These are phyloP conservation scores for Ilex aquifolium DNA, from an alignment of 257 asterid genomes.

Conservation along the genomic window DNA sequence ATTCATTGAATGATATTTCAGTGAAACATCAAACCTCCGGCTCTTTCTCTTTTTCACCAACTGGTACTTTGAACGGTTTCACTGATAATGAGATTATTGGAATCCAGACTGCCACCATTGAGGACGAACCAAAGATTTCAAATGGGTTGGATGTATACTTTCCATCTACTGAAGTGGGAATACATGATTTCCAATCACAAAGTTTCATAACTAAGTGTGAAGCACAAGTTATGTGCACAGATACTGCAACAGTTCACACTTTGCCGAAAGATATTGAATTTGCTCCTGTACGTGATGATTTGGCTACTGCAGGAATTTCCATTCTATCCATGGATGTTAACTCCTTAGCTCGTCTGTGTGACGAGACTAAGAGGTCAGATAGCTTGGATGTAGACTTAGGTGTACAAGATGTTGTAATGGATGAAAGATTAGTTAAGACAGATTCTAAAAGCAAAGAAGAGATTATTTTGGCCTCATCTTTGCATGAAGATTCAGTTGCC, in stretches of 20 bases:
- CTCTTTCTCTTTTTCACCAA: constrained; percentile 18
- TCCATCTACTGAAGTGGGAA: constrained; percentile 25
- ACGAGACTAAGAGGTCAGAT: constrained; percentile 23
- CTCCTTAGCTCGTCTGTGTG: constrained; percentile 14
- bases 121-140: constrained; percentile 13
- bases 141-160: constrained; percentile 23
- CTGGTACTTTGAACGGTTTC: constrained; percentile 13
- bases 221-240: constrained; percentile 13
- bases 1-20: constrained; percentile 16
- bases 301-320: constrained; percentile 23
- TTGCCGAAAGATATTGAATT: constrained; percentile 5
- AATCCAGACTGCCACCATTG: constrained; percentile 13
- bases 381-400: constrained; percentile 15
- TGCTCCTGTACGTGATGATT: not conserved
- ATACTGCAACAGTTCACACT: constrained; percentile 15
- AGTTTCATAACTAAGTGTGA: constrained; percentile 7
- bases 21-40: constrained; percentile 17
- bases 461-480: constrained; percentile 18
- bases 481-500: constrained; percentile 14
- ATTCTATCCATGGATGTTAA: constrained; percentile 17
- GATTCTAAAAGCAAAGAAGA: constrained; percentile 13
- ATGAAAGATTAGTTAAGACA: constrained; percentile 11
- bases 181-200: constrained; percentile 24
- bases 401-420: constrained; percentile 20
- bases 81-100: constrained; percentile 17